Evolutionary conservation across 495 filamentous ascomycete genomes (phyloP).

Genomic region (Aspergillus affinis): DNA sequence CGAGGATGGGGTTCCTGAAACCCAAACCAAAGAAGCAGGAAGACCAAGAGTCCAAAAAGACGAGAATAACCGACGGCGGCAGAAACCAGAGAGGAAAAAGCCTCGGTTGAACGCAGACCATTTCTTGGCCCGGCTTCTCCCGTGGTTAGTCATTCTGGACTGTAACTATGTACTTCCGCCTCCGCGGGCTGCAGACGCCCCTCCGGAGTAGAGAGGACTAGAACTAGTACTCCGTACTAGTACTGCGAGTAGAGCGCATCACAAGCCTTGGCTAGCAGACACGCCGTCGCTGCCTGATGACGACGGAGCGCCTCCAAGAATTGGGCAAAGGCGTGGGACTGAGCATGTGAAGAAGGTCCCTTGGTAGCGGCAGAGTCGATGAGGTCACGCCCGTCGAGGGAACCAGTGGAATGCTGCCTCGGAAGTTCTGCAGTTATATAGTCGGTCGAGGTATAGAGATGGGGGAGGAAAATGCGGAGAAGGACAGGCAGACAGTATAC

Average conservation of each 20-base stretch:
- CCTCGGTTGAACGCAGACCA: slow-evolving; percentile 34
- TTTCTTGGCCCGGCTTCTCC: slow-evolving; percentile 30
- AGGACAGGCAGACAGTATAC: too few species aligned
- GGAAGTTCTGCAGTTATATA: too few species aligned
- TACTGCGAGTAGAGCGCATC: too few species aligned
- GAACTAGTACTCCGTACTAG: too few species aligned
- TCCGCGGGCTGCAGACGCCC: too few species aligned
- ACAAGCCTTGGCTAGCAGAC: background rate
- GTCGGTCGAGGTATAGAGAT: too few species aligned
- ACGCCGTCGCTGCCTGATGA: background rate
- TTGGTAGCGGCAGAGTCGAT: background rate
- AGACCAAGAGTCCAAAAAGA: too few species aligned
- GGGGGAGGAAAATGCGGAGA: too few species aligned
- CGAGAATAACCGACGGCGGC: background rate
- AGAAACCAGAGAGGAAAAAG: slow-evolving; percentile 7
- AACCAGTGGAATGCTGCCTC: background rate
- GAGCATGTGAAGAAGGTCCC: background rate
- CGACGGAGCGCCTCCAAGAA: too few species aligned
- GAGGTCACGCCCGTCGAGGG: background rate
- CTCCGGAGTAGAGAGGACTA: background rate
- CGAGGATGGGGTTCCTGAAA: too few species aligned
- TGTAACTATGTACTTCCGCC: too few species aligned
- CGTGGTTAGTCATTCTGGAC: slow-evolving; percentile 10
- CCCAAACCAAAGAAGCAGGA: background rate
- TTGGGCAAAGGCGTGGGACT: too few species aligned